These are phyloP conservation scores for Chlorella sp. DNA, from an alignment of 139 green algal genomes.

Conservation along the genomic window DNA sequence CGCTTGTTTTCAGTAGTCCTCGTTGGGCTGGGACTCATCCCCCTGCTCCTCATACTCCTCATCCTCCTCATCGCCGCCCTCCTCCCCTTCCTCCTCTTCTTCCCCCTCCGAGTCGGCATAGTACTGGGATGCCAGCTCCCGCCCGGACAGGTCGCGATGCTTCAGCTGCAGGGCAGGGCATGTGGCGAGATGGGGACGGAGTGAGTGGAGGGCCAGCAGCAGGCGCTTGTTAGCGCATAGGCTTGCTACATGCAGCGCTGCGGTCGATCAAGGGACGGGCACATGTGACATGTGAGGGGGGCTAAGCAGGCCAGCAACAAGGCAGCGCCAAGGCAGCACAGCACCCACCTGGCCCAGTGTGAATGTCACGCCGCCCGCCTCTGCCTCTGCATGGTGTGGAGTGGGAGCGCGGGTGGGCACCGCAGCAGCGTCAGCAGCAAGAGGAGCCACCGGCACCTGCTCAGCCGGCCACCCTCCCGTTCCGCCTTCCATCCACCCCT, in stretches of 20 bases:
- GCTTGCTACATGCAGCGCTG: too few relatives aligned
- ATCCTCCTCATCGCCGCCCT: conserved; percentile 7
- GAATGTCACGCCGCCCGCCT: conserved; percentile 3
- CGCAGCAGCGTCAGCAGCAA: too few relatives aligned
- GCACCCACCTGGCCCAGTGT: conserved; percentile 15
- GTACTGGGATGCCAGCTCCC: conserved; percentile 28
- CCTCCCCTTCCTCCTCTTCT: conserved; percentile 22
- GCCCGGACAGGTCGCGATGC: conserved; percentile 47
- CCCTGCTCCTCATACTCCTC: not conserved
- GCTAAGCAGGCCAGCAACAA: too few relatives aligned
- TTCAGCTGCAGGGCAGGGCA: conserved; percentile 29
- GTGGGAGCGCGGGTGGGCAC: too few relatives aligned
- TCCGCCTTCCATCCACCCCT: too few relatives aligned
- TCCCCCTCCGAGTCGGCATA: conserved; percentile 21
- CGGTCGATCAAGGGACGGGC: too few relatives aligned
- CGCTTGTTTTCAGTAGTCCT: not conserved
- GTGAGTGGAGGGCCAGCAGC: too few relatives aligned
- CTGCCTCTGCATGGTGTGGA: too few relatives aligned
- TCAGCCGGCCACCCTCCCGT: not conserved
- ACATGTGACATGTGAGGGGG: too few relatives aligned
- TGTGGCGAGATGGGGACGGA: too few relatives aligned
- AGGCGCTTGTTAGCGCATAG: too few relatives aligned
- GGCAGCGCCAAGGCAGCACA: too few relatives aligned
- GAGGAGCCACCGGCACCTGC: not conserved
- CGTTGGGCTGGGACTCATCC: not conserved